Percentiles rank a stretch among this genome's conserved stretches.
Conservation (phyloP, 192 early-diverging fungal genomes). For the Phlyctochytrium arcticum region DNA sequence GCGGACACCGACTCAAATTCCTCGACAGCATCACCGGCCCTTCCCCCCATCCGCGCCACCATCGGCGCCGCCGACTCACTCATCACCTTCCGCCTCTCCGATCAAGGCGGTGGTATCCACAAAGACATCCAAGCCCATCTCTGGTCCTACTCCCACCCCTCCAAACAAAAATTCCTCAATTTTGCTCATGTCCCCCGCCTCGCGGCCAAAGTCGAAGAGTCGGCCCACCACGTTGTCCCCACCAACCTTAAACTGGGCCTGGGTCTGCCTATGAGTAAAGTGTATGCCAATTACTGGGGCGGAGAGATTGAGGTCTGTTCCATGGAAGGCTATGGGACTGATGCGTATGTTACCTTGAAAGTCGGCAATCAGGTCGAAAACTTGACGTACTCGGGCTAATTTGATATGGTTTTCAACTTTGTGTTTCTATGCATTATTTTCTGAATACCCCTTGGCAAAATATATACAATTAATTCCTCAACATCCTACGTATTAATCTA, state of each 20-base stretch:
- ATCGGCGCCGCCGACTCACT: conserved; percentile 69
- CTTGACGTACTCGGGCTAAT: conserved; percentile 8
- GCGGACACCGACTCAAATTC: conserved; percentile 1
- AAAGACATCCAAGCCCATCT: conserved; percentile 60
- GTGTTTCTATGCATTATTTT: no score
- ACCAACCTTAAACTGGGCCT: conserved; percentile 63
- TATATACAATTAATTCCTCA: no score
- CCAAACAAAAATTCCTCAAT: conserved; percentile 53
- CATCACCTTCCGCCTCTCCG: conserved; percentile 87
- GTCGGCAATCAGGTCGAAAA: conserved; percentile 35
- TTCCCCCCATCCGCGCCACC: conserved; percentile 83
- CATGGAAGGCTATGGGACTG: conserved; percentile 88
- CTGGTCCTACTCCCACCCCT: conserved; percentile 76
- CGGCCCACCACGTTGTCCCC: conserved; percentile 26
- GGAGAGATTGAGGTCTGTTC: conserved; percentile 74
- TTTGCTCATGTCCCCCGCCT: conserved; percentile 73
- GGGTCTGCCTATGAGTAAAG: conserved; percentile 83
- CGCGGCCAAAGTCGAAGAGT: conserved; percentile 72
- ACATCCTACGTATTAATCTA: no score
- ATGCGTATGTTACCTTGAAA: conserved; percentile 78
- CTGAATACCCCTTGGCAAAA: no score
- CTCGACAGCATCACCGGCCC: conserved; percentile 13
- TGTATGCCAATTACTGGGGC: conserved; percentile 96
- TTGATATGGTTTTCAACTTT: no score
- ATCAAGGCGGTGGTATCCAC: conserved; percentile 86